Evolutionary conservation across 805 yeast species (phyloP), one percentile per base, ranked within the genome.

Genomic region (Candida verbasci): DNA sequence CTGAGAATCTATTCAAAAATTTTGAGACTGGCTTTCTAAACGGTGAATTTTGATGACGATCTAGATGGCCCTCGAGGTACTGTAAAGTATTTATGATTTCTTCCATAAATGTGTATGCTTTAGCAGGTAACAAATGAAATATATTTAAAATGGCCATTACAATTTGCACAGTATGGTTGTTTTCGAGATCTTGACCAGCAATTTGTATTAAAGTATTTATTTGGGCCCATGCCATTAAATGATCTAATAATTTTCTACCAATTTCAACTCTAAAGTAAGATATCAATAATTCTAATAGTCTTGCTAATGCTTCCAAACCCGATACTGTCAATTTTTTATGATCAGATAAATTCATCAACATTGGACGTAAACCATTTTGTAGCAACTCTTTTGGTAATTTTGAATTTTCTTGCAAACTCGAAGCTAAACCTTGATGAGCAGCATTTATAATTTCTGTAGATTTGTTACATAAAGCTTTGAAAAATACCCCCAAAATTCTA

Each of bases 221-320:
- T 49, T 86, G 89, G 0, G 97, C 95, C 95, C 96, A 89, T 0
- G 97, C 96, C 75, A 82, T 83, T 45, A 93, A 68, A 59, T 93
- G 98, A 53, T 93, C 97, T 22, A 94, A 70, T 35, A 93, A 63
- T 50, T 93, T 93, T 34, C 88, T 75, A 22, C 99, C 99, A 46
- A 93, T 91, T 56, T 93, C 99, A 14, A 94, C 97, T 55, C 94
- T 84, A 70, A 93, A 93, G 52, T 93, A 91, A 3, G 94, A 86
- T 24, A 91, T 88, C 46, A 93, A 66, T 16, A 94, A 66, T 52
- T 91, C 96, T 28, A 93, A 68, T 22, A 93, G 68, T 29, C 94
- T 69, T 0, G 97, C 94, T 16, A 93, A 67, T 0, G 97, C 96
- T 52, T 91, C 96, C 14, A 93, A 66, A 2, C 97, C 96, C 1